Evolutionary conservation across 2,329 filamentous ascomycete genomes (phyloP).

Genomic region (Tolypocladium nubicola): DNA sequence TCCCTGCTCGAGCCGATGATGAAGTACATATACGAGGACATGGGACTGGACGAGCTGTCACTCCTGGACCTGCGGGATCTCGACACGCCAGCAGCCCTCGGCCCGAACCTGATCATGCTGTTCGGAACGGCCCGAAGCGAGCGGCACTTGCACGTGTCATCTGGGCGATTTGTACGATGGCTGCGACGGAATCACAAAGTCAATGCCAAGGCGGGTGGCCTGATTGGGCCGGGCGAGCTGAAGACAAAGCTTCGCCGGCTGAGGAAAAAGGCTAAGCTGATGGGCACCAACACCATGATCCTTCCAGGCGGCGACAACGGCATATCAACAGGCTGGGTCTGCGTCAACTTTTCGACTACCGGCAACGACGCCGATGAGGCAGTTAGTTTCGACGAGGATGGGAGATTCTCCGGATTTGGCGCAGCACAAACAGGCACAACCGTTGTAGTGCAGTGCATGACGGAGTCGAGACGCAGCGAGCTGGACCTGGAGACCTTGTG

Average conservation of each 20-base stretch:
- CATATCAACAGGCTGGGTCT: slow-evolving; percentile 90
- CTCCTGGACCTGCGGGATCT: slow-evolving; percentile 76
- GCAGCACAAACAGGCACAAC: slow-evolving; percentile 36
- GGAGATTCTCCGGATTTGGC: slow-evolving; percentile 70
- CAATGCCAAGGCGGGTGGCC: slow-evolving; percentile 69
- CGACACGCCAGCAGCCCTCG: slow-evolving; percentile 78
- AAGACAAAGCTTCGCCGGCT: slow-evolving; percentile 78
- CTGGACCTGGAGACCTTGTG: slow-evolving; percentile 44
- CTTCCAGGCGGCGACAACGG: slow-evolving; percentile 66
- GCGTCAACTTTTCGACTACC: slow-evolving; percentile 73
- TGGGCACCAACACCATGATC: slow-evolving; percentile 61
- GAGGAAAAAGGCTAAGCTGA: slow-evolving; percentile 68
- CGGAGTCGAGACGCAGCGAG: slow-evolving; percentile 39
- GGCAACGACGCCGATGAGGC: slow-evolving; percentile 41
- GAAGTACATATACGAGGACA: slow-evolving; percentile 68
- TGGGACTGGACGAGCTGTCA: slow-evolving; percentile 73
- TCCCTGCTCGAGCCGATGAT: slow-evolving; percentile 61
- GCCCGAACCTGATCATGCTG: slow-evolving; percentile 83
- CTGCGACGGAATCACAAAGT: slow-evolving; percentile 63
- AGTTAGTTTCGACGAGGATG: slow-evolving; percentile 32
- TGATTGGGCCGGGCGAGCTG: slow-evolving; percentile 82
- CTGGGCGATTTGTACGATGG: slow-evolving; percentile 83
- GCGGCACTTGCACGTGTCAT: slow-evolving; percentile 84
- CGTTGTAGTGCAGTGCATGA: slow-evolving; percentile 48
- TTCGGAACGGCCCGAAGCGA: slow-evolving; percentile 86